Evolutionary conservation across 208 protist genomes (phyloP), one percentile per base, ranked within the genome.

Genomic region (Acanthamoeba divionensis): DNA sequence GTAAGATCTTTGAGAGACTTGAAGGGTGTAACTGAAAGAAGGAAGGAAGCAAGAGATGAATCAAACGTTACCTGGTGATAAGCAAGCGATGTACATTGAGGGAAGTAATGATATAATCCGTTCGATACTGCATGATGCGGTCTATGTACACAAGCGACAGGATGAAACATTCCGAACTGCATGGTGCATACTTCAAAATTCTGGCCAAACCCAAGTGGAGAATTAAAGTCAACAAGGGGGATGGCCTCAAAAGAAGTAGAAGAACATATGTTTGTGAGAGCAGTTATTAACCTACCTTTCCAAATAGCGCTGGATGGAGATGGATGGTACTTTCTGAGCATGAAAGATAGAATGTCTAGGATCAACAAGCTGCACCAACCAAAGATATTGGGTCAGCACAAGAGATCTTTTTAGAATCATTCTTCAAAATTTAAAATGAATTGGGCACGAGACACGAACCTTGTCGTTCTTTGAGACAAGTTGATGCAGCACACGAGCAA

Each of bases 71-170:
- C 66, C 95, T 94, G 7, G 96, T 97, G 62, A 98, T 95, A 33
- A 98, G 82, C 15, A 98, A 93, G 1, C 97, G 96, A 79, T 98
- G 97, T 10, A 97, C 95, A 89, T 97, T 98, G 91, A 96, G 96
- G 24, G 96, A 93, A 29, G 93, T 98, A 62, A 98, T 93, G 18
- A 96, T 92, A 77, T 97, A 94, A 3, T 91, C 86, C 13, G 94
- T 94, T 31, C 85, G 80, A 89, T 93, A 90, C 63, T 96, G 89
- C 29, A 94, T 93, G 77, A 97, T 96, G 71, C 96, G 95, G 57
- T 98, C 93, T 6, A 98, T 93, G 41, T 98, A 96, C 44, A 98
- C 79, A 4, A 98, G 91, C 18, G 96, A 95, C 18, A 96, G 94
- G 60, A 98, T 93, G 88, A 98, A 93, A n/a, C 96, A 97, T 90